A percentile compares a stretch with the other conserved stretches of the same genome.
phyloP scores from a whole-genome alignment of 2,329 filamentous ascomycete species.

The Microdochium trichocladiopsis region DNA sequence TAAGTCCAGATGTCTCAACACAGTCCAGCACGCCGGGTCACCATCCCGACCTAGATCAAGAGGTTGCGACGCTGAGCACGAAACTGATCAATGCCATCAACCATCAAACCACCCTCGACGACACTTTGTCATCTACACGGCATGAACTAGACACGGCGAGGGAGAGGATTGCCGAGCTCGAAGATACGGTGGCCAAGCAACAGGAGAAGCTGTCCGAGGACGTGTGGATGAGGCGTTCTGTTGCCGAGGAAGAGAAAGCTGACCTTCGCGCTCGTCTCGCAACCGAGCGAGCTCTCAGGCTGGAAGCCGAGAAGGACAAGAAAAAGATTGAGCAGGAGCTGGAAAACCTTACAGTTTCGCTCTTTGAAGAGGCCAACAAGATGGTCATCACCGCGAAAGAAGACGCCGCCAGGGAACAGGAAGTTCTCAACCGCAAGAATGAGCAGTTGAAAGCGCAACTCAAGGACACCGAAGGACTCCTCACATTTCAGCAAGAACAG shows the following conservation, averaged over 20 bases:
- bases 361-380: constrained; percentile 98
- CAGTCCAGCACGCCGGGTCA: constrained; percentile 26
- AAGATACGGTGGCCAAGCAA: constrained; percentile 57
- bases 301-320: constrained; percentile 68
- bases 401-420: constrained; percentile 78
- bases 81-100: constrained; percentile 98
- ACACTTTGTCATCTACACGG: constrained; percentile 73
- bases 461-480: constrained; percentile 75
- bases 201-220: constrained; percentile 68
- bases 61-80: constrained; percentile 85
- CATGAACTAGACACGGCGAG: constrained; percentile 73
- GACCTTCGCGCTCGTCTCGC: constrained; percentile 49
- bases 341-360: constrained; percentile 78
- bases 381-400: constrained; percentile 93
- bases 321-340: constrained; percentile 87
- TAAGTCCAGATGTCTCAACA: constrained; percentile 34
- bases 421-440: constrained; percentile 74
- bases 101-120: constrained; percentile 86
- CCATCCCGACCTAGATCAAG: constrained; percentile 54
- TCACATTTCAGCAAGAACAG: constrained; percentile 90
- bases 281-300: constrained; percentile 60
- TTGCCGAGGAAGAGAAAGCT: constrained; percentile 66
- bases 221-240: constrained; percentile 66
- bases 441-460: constrained; percentile 83
- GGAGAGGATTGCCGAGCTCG: constrained; percentile 60